Base-by-base conservation (phyloP, 2,329 filamentous ascomycete genomes). In the Cytospora piceicola region DNA sequence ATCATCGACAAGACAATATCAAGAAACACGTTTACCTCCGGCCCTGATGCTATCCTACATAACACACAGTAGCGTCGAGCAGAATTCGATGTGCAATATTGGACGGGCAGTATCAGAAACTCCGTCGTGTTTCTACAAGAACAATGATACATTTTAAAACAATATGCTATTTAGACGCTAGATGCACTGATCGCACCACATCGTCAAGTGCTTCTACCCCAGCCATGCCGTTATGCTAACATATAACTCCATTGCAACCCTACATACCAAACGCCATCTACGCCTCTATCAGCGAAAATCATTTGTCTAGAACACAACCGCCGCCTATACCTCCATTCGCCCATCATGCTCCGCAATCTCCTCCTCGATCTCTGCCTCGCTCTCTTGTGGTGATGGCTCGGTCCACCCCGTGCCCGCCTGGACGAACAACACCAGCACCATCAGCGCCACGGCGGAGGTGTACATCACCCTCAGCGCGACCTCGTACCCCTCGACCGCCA, bases 351-450 rank as follows among this genome's bases (percentile, higher is more conserved):
- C 71, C n/a, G 65, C 70, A 69, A 77, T 71, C 34, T 75, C 77
- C 59, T 77, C 76, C 56, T 74, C 74, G n/a, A 71, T 71, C 42
- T 74, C 74, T 58, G 77, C 77, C 62, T 90, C 77, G 82, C 84
- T 77, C 83, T 84, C 72, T 72, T 88, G 71, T 8, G 65, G 70
- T 12, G 61, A 70, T 0, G 81, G 79, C 1, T 75, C 78, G n/a
- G 73, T 76, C 82, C 83, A 84, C 2, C 84, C 84, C 11, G 83
- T 83, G 9, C 76, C 77, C 1, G 81, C 81, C 74, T 87, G 84
- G 39, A 84, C 63, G 2, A 79, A 53, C 54, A 84, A 58, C 4
- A 85, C 80, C 5, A 80, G 30, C 4, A 83, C 65, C 2, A 77
- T 77, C 54, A 85, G 61, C 3, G 74, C 73, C 1, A 81, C 81